Conservation (phyloP, 768 basidiomycete genomes). For the Cystobasidium ongulense region DNA sequence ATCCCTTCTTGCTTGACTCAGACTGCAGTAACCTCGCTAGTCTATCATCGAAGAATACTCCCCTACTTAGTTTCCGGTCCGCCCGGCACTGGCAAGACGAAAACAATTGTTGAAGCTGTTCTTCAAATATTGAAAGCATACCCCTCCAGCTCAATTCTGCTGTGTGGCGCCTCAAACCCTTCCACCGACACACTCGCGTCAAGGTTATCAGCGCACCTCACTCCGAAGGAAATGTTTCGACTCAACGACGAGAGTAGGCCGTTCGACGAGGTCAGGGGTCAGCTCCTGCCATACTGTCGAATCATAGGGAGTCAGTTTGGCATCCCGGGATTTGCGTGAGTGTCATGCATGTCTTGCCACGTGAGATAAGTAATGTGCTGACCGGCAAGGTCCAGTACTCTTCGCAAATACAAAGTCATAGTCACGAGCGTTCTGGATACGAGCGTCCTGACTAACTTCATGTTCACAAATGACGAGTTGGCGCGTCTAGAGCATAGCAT, state of each 20-base stretch:
- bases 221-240: constrained; percentile 41
- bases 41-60: constrained; percentile 31
- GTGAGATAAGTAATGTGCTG: neutral
- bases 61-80: constrained; percentile 46
- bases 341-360: neutral
- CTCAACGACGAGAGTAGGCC: constrained; percentile 44
- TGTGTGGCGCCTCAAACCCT: constrained; percentile 45
- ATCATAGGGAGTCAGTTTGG: constrained; percentile 41
- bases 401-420: constrained; percentile 44
- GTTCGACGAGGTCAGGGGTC: constrained; percentile 44
- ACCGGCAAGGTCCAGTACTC: neutral
- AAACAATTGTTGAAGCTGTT: constrained; percentile 42
- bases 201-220: constrained; percentile 39
- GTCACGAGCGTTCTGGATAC: constrained; percentile 43
- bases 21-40: constrained; percentile 41
- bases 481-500: constrained; percentile 38
- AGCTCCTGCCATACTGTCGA: constrained; percentile 39
- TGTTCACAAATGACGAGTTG: constrained; percentile 34
- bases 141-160: constrained; percentile 41
- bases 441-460: constrained; percentile 37
- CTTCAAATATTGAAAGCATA: constrained; percentile 43
- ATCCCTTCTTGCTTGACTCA: neutral
- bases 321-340: constrained; percentile 26
- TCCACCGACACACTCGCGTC: constrained; percentile 46
- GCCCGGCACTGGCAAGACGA: constrained; percentile 43